Base-by-base conservation (phyloP, 139 green algal genomes). In the Picocystis salinarum region DNA sequence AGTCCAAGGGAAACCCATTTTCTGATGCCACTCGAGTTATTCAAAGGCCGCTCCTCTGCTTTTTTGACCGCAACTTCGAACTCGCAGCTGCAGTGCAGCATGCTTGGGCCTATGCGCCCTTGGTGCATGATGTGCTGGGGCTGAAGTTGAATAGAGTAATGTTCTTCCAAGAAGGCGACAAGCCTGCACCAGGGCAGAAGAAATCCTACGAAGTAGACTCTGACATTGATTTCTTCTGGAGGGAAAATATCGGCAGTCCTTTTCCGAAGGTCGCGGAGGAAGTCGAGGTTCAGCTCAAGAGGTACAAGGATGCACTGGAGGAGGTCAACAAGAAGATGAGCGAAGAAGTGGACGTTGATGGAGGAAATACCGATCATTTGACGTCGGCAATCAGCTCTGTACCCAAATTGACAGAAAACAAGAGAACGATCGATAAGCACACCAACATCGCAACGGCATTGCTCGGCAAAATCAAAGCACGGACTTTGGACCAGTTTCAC, bases 61-160 rank as follows among this genome's bases (percentile, higher is more conserved):
- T 99, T 0, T 91, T 97, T 45, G 89, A 99, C 66, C 69, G 89
- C 33, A 95, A 91, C 64, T 95, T 93, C 48, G 89, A 99, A 66
- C 66, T 99, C 12, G 65, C 61, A 5, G 62, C 67, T 5, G 62
- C 64, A 41, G 53, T 95, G 50, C 79, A 93, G 60, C 89, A 99
- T 53, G 36, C 54, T 9, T 99, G 82, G 80, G 86, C 75, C 0
- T 99, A 99, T 63, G 80, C 91, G 48, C 82, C 89, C 7, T 57
- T 99, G n/a, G 89, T 98, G 25, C 79, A 94, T 39, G 87, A 97
- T 50, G 64, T 91, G 34, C 59, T 98, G 33, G 73, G 70, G n/a
- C 53, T 98, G 66, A 52, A 66, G 13, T 59, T 93, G 0, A 96
- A 96, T 66, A 66, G 80, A 11, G 59, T 96, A 1, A 30, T 33